A percentile compares a stretch with the other conserved stretches of the same genome.
phyloP scores from a whole-genome alignment of 1,284 basidiomycete species.

The Ganoderma lucidum region DNA sequence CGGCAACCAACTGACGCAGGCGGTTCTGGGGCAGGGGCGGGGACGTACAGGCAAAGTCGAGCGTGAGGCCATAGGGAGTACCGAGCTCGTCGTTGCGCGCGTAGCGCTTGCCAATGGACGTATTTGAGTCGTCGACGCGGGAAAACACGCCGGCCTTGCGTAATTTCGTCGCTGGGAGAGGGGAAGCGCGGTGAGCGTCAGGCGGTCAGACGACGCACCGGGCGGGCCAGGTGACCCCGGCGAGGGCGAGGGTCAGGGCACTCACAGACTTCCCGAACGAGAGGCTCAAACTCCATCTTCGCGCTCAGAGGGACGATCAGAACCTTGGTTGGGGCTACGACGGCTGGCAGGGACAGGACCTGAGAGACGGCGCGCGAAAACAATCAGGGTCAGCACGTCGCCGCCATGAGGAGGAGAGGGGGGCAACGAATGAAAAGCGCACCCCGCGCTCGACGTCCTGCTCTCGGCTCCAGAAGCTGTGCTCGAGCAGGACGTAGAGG shows the following conservation, averaged over 20 bases:
- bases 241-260: slow-evolving; percentile 36
- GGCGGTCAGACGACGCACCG: slow-evolving; percentile 17
- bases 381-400: slow-evolving; percentile 29
- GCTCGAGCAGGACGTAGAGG: slow-evolving; percentile 93
- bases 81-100: slow-evolving; percentile 98
- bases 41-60: slow-evolving; percentile 95
- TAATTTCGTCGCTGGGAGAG: slow-evolving; percentile 77
- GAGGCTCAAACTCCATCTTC: slow-evolving; percentile 85
- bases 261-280: slow-evolving; percentile 92
- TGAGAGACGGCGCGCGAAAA: slow-evolving; percentile 41
- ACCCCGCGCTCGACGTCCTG: slow-evolving; percentile 90
- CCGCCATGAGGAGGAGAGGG: slow-evolving; percentile 31
- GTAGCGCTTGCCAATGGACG: slow-evolving; percentile 96
- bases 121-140: slow-evolving; percentile 95
- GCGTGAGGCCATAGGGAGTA: slow-evolving; percentile 95
- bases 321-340: slow-evolving; percentile 97
- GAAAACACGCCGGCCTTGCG: slow-evolving; percentile 90
- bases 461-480: slow-evolving; percentile 96
- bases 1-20: slow-evolving; percentile 13
- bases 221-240: slow-evolving; percentile 26
- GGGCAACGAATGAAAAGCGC: slow-evolving; percentile 47
- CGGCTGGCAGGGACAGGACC: slow-evolving; percentile 90
- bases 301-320: slow-evolving; percentile 96
- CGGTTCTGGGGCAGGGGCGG: slow-evolving; percentile 32
- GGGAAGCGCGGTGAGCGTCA: slow-evolving; percentile 19